These are phyloP conservation scores for Fusarium pseudoanthophilum DNA, from an alignment of 2,329 filamentous ascomycete genomes.

Conservation along the genomic window DNA sequence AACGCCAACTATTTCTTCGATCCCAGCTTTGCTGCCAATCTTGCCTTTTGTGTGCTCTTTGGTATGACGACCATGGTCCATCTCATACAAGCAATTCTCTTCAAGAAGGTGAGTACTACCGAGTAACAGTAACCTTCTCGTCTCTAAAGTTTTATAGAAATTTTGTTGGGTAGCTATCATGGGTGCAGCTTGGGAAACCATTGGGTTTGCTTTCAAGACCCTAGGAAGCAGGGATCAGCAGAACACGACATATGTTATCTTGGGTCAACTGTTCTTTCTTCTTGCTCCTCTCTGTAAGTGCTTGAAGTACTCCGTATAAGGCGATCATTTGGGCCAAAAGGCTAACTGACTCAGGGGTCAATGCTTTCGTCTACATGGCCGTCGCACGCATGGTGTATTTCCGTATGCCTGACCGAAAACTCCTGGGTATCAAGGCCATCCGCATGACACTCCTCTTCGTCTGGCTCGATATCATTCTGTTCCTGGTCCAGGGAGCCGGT, in stretches of 20 bases:
- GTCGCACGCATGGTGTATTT: conserved; percentile 54
- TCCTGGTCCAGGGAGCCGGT: conserved; percentile 56
- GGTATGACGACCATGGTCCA: conserved; percentile 45
- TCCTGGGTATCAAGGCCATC: conserved; percentile 50
- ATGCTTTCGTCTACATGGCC: conserved; percentile 58
- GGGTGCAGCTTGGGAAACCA: conserved; percentile 52
- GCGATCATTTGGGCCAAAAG: neutral
- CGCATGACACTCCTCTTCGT: conserved; percentile 59
- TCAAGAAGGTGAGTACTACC: conserved; percentile 45
- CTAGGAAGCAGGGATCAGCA: conserved; percentile 54
- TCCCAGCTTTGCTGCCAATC: conserved; percentile 49
- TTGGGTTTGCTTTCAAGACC: conserved; percentile 52
- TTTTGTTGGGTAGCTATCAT: conserved; percentile 56
- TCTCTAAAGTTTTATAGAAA: conserved; percentile 29
- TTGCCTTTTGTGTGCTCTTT: conserved; percentile 48
- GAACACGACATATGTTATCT: conserved; percentile 45
- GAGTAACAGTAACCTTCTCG: rapidly evolving
- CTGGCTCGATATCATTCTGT: conserved; percentile 59
- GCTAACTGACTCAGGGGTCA: conserved; percentile 50
- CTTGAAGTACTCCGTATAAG: too few species aligned
- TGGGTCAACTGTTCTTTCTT: conserved; percentile 52
- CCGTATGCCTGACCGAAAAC: conserved; percentile 51
- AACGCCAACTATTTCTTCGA: conserved; percentile 49
- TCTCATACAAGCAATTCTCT: conserved; percentile 44
- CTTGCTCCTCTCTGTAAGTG: conserved; percentile 54